Conservation (phyloP, 2,329 filamentous ascomycete species). For the Clarireedia homoeocarpa region DNA sequence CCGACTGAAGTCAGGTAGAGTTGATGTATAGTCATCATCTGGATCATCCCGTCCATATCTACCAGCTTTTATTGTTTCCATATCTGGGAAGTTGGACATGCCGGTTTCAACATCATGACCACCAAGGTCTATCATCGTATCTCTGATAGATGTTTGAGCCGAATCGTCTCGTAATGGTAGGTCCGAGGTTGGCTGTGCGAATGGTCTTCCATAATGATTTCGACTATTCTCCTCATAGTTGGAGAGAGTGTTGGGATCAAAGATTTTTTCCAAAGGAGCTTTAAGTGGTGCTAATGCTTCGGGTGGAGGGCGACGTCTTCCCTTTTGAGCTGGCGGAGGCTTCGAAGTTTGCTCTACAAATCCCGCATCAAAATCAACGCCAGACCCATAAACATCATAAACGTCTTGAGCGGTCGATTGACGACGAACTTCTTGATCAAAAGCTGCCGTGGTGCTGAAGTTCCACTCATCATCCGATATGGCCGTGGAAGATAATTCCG, state of each 20-base stretch:
- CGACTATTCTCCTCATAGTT: slow-evolving; percentile 58
- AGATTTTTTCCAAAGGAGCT: slow-evolving; percentile 55
- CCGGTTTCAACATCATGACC: slow-evolving; percentile 49
- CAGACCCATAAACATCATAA: slow-evolving; percentile 51
- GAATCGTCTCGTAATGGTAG: slow-evolving; percentile 52
- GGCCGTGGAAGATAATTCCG: slow-evolving; percentile 36
- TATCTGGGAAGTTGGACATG: slow-evolving; percentile 50
- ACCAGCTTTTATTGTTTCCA: slow-evolving; percentile 46
- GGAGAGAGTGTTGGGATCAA: slow-evolving; percentile 57
- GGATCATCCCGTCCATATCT: slow-evolving; percentile 15
- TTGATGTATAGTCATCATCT: slow-evolving; percentile 18
- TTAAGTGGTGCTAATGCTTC: slow-evolving; percentile 46
- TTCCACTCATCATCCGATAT: slow-evolving; percentile 54
- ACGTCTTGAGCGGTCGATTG: slow-evolving; percentile 49
- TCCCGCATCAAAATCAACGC: slow-evolving; percentile 41
- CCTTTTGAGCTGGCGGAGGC: slow-evolving; percentile 35
- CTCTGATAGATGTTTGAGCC: slow-evolving; percentile 41
- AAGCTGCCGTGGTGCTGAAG: slow-evolving; percentile 58
- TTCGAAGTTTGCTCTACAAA: slow-evolving; percentile 39
- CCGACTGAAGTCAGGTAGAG: slow-evolving; percentile 35
- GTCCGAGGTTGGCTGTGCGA: slow-evolving; percentile 14
- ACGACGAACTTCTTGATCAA: slow-evolving; percentile 48
- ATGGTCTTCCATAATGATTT: slow-evolving; percentile 46
- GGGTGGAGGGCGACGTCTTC: slow-evolving; percentile 46
- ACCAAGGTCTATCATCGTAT: slow-evolving; percentile 59